Base-by-base conservation (phyloP, 495 filamentous ascomycete genomes). In the Penicillium atrosanguineum region DNA sequence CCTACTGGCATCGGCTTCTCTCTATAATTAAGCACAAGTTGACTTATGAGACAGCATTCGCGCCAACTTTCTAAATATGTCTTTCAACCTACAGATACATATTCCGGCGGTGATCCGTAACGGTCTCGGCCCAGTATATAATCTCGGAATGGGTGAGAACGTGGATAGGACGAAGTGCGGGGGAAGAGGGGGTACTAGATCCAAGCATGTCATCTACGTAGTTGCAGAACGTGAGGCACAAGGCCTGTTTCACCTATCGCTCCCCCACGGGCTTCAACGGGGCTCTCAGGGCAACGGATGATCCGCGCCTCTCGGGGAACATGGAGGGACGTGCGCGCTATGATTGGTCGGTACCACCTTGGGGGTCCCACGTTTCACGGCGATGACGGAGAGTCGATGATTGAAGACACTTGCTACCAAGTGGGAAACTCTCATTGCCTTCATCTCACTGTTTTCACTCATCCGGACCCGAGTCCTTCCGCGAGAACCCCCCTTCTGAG, bases 281-380 rank as follows among this genome's bases (percentile, higher is more conserved):
- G 34, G 43, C 25, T 31, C 23, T 12, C 45, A n/a, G 28, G 23
- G 4, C 23, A 44, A 40, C 37, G 31, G 49, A 41, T 56, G 54
- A 53, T 48, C 52, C 50, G 50, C 49, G 48, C 67, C 68, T 71
- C 62, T 71, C 60, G 34, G 64, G 61, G 65, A 47, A 60, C 71
- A 72, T 74, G 72, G 72, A 75, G 71, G 74, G 70, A 73, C 62
- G 54, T 55, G 54, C 49, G 39, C 19, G 19, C 37, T 52, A 52
- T 64, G 60, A 77, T 77, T 77, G 72, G 72, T 53, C 49, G 43
- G 20, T 25, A 1, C 2, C 12, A 20, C 37, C 23, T 23, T 23
- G 37, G 36, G 36, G 40, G 52, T 52, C 46, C 54, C 53, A 53
- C 53, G 51, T 52, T 37, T 48, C 47, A 36, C 49, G 23, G 23